A percentile compares a stretch with the other conserved stretches of the same genome.
phyloP scores from a whole-genome alignment of 2,329 filamentous ascomycete species.

The Penicillium sp. region DNA sequence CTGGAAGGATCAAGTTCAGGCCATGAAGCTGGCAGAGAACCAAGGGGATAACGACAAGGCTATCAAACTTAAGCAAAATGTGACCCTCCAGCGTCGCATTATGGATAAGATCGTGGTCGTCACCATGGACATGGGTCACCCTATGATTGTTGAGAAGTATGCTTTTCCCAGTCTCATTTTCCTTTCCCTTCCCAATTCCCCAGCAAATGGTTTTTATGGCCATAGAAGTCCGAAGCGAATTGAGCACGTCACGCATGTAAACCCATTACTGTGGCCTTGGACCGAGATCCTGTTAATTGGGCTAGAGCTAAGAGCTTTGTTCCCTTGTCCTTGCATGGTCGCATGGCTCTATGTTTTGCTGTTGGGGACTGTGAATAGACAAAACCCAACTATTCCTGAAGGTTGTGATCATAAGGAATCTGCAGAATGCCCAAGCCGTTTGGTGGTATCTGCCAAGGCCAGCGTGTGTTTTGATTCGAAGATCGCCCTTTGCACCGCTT shows the following conservation, averaged over 20 bases:
- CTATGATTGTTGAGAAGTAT: constrained; percentile 47
- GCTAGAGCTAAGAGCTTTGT: constrained; percentile 26
- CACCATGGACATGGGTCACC: constrained; percentile 43
- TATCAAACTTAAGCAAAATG: constrained; percentile 51
- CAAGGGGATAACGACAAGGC: constrained; percentile 52
- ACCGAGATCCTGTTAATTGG: constrained; percentile 23
- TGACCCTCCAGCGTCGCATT: constrained; percentile 53
- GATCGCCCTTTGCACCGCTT: no score
- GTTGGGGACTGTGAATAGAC: not conserved
- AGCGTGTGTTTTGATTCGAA: no score
- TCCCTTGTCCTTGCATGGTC: constrained; percentile 3
- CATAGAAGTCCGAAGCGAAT: constrained; percentile 34
- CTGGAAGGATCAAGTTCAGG: constrained; percentile 55
- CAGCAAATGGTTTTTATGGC: constrained; percentile 27
- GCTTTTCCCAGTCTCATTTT: constrained; percentile 13
- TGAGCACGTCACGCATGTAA: constrained; percentile 35
- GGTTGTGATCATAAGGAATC: not conserved
- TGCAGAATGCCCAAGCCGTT: no score
- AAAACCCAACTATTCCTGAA: not conserved
- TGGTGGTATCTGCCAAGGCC: no score
- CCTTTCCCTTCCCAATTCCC: constrained; percentile 13
- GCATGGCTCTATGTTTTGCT: not conserved
- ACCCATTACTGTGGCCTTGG: constrained; percentile 26
- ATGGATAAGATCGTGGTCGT: constrained; percentile 48
- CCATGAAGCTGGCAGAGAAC: constrained; percentile 54